Evolutionary conservation across 2,329 filamentous ascomycete species (phyloP).

Genomic region (Boeremia lycopersici): DNA sequence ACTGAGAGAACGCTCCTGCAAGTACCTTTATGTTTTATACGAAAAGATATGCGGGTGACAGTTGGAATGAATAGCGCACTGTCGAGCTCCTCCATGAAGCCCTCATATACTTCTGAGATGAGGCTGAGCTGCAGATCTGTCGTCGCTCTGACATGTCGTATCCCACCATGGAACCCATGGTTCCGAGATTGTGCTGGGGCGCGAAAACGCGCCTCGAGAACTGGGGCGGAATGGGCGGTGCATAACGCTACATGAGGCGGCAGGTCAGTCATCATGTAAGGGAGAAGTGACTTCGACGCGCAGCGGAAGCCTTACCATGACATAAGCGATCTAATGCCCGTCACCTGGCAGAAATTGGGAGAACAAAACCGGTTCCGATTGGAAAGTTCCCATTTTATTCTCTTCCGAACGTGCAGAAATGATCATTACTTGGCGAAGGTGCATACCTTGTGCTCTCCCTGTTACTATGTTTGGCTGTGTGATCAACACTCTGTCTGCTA

Average conservation of each 20-base stretch:
- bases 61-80: background rate
- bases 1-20: background rate
- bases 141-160: slow-evolving; percentile 7
- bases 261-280: slow-evolving; percentile 4
- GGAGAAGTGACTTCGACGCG: background rate
- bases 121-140: background rate
- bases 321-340: background rate
- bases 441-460: background rate
- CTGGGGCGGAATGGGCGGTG: background rate
- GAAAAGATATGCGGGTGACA: background rate
- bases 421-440: background rate
- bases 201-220: background rate
- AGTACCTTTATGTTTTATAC: background rate
- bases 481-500: background rate
- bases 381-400: background rate
- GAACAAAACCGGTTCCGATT: background rate
- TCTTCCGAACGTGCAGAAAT: background rate
- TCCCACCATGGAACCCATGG: background rate
- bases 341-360: background rate
- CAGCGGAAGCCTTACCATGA: background rate
- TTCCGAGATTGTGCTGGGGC: slow-evolving; percentile 3
- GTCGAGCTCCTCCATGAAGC: background rate
- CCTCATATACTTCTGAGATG: slow-evolving; percentile 3
- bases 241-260: background rate
- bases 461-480: slow-evolving; percentile 1